phyloP scores from a whole-genome alignment of 345 rosid genomes.

The Populus davidiana region DNA sequence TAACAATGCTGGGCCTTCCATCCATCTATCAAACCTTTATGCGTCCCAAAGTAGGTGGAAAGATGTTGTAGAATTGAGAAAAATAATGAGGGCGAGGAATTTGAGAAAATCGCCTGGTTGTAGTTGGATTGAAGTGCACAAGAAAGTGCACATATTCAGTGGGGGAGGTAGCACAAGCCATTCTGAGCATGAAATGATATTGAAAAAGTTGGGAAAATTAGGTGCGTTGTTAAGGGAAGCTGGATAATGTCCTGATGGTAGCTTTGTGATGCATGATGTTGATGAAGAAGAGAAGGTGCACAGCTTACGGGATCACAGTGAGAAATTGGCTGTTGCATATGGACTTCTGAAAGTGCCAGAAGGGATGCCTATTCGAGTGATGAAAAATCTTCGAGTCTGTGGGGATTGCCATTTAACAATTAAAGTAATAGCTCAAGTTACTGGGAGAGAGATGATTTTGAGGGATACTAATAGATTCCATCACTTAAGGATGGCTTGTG shows the following conservation, averaged over 20 bases:
- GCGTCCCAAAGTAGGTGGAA: conserved; percentile 65
- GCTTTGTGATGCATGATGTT: conserved; percentile 73
- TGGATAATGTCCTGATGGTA: conserved; percentile 73
- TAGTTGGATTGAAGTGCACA: conserved; percentile 73
- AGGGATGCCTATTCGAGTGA: conserved; percentile 67
- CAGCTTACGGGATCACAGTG: conserved; percentile 62
- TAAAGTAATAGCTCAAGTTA: conserved; percentile 64
- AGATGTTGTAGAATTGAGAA: conserved; percentile 57
- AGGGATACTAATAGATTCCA: conserved; percentile 86
- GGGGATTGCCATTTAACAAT: conserved; percentile 79
- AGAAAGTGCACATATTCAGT: conserved; percentile 64
- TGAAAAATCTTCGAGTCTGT: conserved; percentile 79
- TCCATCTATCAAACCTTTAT: conserved; percentile 65
- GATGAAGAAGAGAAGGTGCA: conserved; percentile 78
- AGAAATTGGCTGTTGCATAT: conserved; percentile 74
- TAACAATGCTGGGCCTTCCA: conserved; percentile 60
- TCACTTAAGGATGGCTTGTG: conserved; percentile 66
- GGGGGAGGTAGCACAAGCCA: conserved; percentile 53
- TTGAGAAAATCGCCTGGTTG: conserved; percentile 73
- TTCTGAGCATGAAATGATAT: conserved; percentile 51
- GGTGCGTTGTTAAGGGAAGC: conserved; percentile 58
- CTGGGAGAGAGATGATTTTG: conserved; percentile 62
- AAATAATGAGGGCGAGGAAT: conserved; percentile 44
- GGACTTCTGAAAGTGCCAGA: conserved; percentile 69
- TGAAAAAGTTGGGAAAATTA: conserved; percentile 49